phyloP scores from a whole-genome alignment of 768 basidiomycete species.

The Boletellus ananas region DNA sequence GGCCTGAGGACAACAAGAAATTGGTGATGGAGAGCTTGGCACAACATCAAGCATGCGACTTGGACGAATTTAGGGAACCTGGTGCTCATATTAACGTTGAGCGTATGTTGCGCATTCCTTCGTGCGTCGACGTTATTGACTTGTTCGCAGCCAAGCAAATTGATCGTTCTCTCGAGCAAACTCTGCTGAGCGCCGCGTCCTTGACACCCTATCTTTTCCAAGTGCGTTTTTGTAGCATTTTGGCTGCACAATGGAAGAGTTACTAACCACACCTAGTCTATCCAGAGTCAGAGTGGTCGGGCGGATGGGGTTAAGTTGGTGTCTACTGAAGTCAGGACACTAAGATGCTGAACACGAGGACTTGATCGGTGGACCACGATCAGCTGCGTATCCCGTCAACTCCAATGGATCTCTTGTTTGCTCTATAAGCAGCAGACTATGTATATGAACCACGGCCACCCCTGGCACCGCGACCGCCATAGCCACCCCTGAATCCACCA shows the following conservation, averaged over 20 bases:
- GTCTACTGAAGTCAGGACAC: constrained; percentile 46
- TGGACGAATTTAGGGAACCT: constrained; percentile 19
- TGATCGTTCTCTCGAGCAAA: constrained; percentile 22
- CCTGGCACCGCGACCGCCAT: constrained; percentile 42
- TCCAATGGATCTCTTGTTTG: background rate
- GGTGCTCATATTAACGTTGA: background rate
- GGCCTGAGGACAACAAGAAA: constrained; percentile 51
- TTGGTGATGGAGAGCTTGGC: constrained; percentile 38
- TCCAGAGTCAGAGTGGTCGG: constrained; percentile 50
- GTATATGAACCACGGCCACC: constrained; percentile 44
- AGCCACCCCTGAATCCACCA: constrained; percentile 47
- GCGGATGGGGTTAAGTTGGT: constrained; percentile 43
- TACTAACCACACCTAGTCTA: constrained; percentile 32
- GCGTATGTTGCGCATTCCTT: constrained; percentile 7
- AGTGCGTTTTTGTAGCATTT: constrained; percentile 30
- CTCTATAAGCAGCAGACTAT: constrained; percentile 22
- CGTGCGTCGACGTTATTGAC: constrained; percentile 1
- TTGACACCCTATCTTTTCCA: constrained; percentile 49
- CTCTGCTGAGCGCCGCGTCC: constrained; percentile 34
- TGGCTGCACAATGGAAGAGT: background rate
- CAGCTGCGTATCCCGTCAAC: background rate
- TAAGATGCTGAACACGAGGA: constrained; percentile 38
- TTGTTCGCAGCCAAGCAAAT: constrained; percentile 17
- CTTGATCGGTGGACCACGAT: too few relatives aligned
- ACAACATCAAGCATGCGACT: constrained; percentile 31